phyloP scores from a whole-genome alignment of 83 land plant genomes.

The Thuja plicata region DNA sequence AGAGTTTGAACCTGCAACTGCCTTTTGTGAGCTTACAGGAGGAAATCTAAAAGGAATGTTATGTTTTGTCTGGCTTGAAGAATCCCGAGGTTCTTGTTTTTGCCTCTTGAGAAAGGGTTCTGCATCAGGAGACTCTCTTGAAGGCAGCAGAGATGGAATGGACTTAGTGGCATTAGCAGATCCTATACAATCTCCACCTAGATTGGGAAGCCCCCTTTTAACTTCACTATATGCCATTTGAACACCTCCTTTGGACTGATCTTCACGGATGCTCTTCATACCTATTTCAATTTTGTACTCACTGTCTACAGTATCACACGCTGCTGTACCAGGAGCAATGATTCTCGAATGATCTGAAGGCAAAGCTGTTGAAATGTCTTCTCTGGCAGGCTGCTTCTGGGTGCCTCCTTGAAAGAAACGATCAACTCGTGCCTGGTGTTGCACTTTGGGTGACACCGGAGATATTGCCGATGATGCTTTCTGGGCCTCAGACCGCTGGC shows the following conservation, averaged over 20 bases:
- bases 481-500: constrained; percentile 22
- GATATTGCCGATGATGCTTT: neutral
- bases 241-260: constrained; percentile 10
- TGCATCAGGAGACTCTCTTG: constrained; percentile 10
- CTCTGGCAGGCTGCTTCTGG: constrained; percentile 14
- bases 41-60: constrained; percentile 12
- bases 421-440: constrained; percentile 15
- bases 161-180: constrained; percentile 11
- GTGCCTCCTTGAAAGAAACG: constrained; percentile 12
- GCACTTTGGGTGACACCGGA: neutral
- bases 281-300: constrained; percentile 11
- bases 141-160: constrained; percentile 4
- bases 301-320: constrained; percentile 5
- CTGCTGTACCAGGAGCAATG: neutral
- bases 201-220: constrained; percentile 13
- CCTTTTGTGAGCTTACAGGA: constrained; percentile 13
- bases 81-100: constrained; percentile 10
- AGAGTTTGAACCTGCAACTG: constrained; percentile 15
- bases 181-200: constrained; percentile 15
- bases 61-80: constrained; percentile 5
- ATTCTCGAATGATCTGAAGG: constrained; percentile 10
- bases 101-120: constrained; percentile 11
- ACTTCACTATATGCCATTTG: constrained; percentile 13
- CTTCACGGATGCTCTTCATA: constrained; percentile 11
- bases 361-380: neutral